Base-by-base conservation (phyloP, 257 asterid genomes). In the Forsythia viridissima region DNA sequence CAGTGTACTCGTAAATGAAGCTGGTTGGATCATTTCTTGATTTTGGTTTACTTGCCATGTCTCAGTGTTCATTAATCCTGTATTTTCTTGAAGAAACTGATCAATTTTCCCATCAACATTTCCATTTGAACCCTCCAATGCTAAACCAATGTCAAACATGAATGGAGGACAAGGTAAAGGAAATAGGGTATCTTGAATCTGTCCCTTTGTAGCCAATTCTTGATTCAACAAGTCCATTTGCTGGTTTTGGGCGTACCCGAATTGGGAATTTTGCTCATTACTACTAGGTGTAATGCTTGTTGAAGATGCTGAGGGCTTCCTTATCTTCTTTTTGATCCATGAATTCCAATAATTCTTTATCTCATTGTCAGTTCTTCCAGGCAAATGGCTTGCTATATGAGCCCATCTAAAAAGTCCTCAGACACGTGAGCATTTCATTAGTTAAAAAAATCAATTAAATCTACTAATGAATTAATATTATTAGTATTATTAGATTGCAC, bases 291-390 rank as follows among this genome's bases (percentile, higher is more conserved):
- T 36, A 16, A 82, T 42, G 43, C 74, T 68, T 44, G 84, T 44
- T 21, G 88, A 80, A 5, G 85, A 16, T 51, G 87, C 21, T 13
- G 90, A 71, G 73, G 97, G 77, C 48, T 91, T 92, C 79, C 92
- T 75, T 9, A 92, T 79, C 77, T 94, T 94, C 87, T 92, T 94
- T 77, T 94, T 94, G 69, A 94, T 94, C 98, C 98, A 92, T 18
- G 98, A 94, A 11, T 94, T 94, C 98, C 98, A 94, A 3, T 94
- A 94, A 80, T 94, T 94, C 76, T 94, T 94, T 67, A 94, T 94
- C 82, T 94, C 98, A 18, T 94, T 94, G 83, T 94, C 98, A 15
- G 98, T 94, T 84, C 98, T 84, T 57, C 98, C 98, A 0, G 98
- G 98, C 71, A 94, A 89, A 80, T 94, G 97, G 78, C 97, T 94